Base-by-base conservation (phyloP, 2,329 filamentous ascomycete species). In the Cytospora schulzeri region DNA sequence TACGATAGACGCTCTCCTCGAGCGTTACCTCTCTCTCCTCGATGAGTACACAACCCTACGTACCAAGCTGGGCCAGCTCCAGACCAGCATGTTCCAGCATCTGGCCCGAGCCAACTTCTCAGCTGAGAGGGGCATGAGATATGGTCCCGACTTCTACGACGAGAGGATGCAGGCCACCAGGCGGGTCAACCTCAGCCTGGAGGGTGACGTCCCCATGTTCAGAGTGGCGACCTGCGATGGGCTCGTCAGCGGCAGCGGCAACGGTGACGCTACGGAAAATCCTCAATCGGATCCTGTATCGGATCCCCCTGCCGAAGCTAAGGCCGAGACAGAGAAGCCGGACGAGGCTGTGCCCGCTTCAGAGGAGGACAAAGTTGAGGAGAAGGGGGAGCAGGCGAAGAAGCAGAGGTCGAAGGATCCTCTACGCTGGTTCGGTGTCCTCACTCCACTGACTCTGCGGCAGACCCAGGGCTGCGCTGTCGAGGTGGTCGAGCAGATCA, bases 41-140 rank as follows among this genome's bases (percentile, higher is more conserved):
- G 83, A 93, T 73, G 79, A 87, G 70, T 93, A 93, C 78, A 85
- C 86, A 15, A 74, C 75, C 24, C 82, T 90, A 3, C 85, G 85
- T 65, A 72, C 78, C 29, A 73, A 81, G 52, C 81, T 93, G 45
- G 79, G 80, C 52, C 72, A 74, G 15, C 76, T 85, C 24, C 83
- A 91, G 68, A 77, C 82, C 24, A 77, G 77, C 59, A 81, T 90
- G 68, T 85, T 81, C 71, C 82, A 84, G 63, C 77, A 80, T 68
- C 80, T 93, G 50, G 88, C 91, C n/a, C 85, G 90, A 64, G 91
- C 91, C 67, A 92, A 93, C 76, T 93, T 91, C 76, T 79, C 85
- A 31, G 86, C 85, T n/a, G 81, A 86, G 72, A 79, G 85, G 15
- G 84, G 88, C 35, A 74, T 86, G 67, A 81, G 86, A 51, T 93